Evolutionary conservation across 495 filamentous ascomycete species (phyloP), one percentile per base, ranked within the genome.

Genomic region (Aspergillus panamensis): DNA sequence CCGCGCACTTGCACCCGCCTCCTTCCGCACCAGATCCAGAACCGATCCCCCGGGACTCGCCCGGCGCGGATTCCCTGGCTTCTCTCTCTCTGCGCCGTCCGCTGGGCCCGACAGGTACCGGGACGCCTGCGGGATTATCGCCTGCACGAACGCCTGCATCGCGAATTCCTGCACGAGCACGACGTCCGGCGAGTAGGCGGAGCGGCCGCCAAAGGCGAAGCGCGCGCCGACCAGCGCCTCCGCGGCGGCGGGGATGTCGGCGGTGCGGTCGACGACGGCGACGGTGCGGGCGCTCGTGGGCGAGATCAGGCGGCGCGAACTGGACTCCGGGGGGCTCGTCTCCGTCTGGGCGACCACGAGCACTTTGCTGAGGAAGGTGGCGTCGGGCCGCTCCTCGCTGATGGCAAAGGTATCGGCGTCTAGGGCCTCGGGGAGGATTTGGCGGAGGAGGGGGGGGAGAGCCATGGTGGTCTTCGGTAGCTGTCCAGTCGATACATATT

Each of bases 81-180:
- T 48, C 48, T 66, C 56, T 48, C 66, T 54, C 1, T 53, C 60
- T 29, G 68, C 68, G 1, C 67, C 70, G 1, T 65, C 70, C 44
- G 66, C 66, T 33, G 68, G 65, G 6, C 67, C 66, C 12, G 66
- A 66, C 13, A 75, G 62, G 55, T 73, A 73, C 29, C 60, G 67
- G 1, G 70, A 73, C 0, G 70, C 58, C 14, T 70, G 68, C 16
- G 69, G 62, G 14, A 78, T 66, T 5, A 76, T 70, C 1, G 76
- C 72, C 48, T 79, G 70, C 0, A 80, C 57, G 49, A 84, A 82
- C 0, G 68, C 64, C 51, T 78, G 72, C 71, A 80, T 80, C 6
- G 69, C 72, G 57, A 77, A 84, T 61, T 84, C 80, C 51, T 85
- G 78, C 20, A 85, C 81, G 0, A 84, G 59, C 1, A 84, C 80